phyloP scores from a whole-genome alignment of 139 green algal species.

The Yamagishiella unicocca region DNA sequence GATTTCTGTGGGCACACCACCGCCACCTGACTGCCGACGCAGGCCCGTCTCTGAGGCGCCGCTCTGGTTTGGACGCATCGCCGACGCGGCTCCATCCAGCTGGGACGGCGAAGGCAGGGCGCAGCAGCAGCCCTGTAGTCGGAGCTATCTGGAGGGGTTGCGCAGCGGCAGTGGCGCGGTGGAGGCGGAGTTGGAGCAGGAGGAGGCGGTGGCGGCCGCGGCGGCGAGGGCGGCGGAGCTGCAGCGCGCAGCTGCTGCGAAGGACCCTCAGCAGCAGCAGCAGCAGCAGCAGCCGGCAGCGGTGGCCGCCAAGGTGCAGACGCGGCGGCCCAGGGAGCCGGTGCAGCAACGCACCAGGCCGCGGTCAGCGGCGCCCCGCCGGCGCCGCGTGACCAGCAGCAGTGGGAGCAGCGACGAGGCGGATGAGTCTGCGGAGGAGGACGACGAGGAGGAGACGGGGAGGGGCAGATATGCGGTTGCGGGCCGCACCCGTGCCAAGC shows the following conservation, averaged over 20 bases:
- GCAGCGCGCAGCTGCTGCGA: neutral
- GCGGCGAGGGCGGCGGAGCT: constrained; percentile 7
- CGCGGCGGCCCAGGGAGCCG: constrained; percentile 7
- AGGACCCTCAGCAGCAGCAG: neutral
- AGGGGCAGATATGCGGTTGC: neutral
- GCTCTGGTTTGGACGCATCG: neutral
- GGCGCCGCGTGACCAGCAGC: neutral
- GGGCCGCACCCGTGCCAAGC: neutral
- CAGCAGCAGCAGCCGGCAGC: neutral
- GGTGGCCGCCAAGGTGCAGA: constrained; percentile 14
- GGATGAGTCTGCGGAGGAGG: constrained; percentile 8
- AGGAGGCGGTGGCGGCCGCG: neutral
- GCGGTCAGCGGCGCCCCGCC: neutral
- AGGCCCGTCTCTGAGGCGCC: constrained; percentile 28
- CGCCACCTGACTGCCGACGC: too few species aligned
- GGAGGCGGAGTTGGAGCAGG: constrained; percentile 25
- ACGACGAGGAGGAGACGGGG: neutral
- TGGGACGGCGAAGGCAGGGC: constrained; percentile 7
- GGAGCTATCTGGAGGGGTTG: constrained; percentile 40
- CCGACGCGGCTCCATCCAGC: neutral
- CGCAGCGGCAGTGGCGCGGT: constrained; percentile 11
- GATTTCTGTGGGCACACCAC: too few species aligned
- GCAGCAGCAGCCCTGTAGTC: constrained; percentile 6
- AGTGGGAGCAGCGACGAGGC: constrained; percentile 19
- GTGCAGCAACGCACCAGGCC: neutral